These are phyloP conservation scores for Endocarpon pusillum DNA, from an alignment of 495 filamentous ascomycete species.

Conservation along the genomic window DNA sequence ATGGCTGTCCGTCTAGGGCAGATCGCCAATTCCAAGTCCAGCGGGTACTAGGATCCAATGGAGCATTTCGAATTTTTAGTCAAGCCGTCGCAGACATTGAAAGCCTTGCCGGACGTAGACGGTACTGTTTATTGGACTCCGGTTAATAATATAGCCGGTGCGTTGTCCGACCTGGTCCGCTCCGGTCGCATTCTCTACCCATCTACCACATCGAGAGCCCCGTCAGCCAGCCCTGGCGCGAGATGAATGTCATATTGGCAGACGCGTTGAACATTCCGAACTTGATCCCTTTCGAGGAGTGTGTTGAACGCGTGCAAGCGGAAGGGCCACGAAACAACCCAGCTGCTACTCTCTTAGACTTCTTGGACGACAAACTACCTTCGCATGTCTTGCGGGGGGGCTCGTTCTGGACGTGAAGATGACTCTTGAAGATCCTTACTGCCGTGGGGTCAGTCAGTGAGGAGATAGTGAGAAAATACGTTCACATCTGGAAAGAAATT, in stretches of 20 bases:
- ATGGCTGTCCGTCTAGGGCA: slow-evolving; percentile 31
- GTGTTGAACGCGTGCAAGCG: slow-evolving; percentile 17
- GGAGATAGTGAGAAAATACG: slow-evolving; percentile 19
- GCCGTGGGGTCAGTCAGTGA: slow-evolving; percentile 16
- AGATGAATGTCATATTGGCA: slow-evolving; percentile 17
- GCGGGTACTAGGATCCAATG: slow-evolving; percentile 34
- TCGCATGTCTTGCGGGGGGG: slow-evolving; percentile 27
- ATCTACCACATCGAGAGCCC: slow-evolving; percentile 37
- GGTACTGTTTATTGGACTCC: slow-evolving; percentile 26
- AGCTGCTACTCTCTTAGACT: slow-evolving; percentile 19
- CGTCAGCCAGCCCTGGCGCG: slow-evolving; percentile 22
- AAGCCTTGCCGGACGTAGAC: slow-evolving; percentile 19
- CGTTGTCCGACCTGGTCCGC: slow-evolving; percentile 18
- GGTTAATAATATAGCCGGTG: slow-evolving; percentile 22
- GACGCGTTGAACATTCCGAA: slow-evolving; percentile 18
- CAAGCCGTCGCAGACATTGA: slow-evolving; percentile 26
- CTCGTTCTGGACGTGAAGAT: slow-evolving; percentile 21
- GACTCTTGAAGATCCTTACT: slow-evolving; percentile 14
- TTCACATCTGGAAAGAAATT: slow-evolving; percentile 19
- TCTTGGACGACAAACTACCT: slow-evolving; percentile 24
- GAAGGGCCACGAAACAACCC: slow-evolving; percentile 21
- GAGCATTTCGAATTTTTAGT: slow-evolving; percentile 24
- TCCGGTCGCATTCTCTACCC: slow-evolving; percentile 6
- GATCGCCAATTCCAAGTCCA: slow-evolving; percentile 28
- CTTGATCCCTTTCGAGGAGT: slow-evolving; percentile 20